These are phyloP conservation scores for Didymosphaeria variabile DNA, from an alignment of 2,329 filamentous ascomycete species.

Conservation along the genomic window DNA sequence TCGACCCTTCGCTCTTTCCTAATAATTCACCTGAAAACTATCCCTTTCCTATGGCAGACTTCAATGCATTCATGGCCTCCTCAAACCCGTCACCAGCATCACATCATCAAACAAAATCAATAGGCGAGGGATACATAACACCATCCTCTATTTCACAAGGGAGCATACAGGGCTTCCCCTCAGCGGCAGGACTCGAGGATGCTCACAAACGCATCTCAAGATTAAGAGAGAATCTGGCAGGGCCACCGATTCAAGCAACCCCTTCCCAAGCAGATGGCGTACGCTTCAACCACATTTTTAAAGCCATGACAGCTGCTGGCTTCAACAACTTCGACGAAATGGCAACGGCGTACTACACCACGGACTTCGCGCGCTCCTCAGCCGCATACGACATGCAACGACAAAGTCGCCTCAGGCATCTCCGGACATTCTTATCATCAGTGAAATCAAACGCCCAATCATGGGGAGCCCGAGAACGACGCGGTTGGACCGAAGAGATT, in stretches of 20 bases:
- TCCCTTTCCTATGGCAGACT: constrained; percentile 11
- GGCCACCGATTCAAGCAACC: constrained; percentile 1
- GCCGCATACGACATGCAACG: constrained; percentile 19
- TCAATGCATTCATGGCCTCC: constrained; percentile 13
- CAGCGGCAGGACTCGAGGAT: constrained; percentile 5
- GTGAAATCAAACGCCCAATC: constrained; percentile 10
- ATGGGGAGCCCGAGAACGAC: constrained; percentile 17
- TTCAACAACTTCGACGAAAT: constrained; percentile 17
- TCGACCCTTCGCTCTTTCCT: constrained; percentile 11
- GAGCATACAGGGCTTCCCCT: constrained; percentile 1
- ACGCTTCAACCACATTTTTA: constrained; percentile 17
- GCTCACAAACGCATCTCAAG: constrained; percentile 15
- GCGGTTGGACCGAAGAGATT: constrained; percentile 18
- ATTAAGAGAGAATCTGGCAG: constrained; percentile 9
- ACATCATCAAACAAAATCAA: constrained; percentile 14
- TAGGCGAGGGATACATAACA: constrained; percentile 9
- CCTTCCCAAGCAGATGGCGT: constrained; percentile 1
- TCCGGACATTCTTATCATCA: constrained; percentile 12
- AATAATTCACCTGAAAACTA: constrained; percentile 7
- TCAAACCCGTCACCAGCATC: constrained; percentile 13
- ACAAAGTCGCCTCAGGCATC: constrained; percentile 14
- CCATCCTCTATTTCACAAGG: constrained; percentile 8
- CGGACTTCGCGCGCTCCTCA: constrained; percentile 15
- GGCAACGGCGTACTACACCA: constrained; percentile 15
- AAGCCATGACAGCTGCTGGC: constrained; percentile 16